Evolutionary conservation across 1,139 yeast species (phyloP).

Genomic region (Saccharomycopsis crataegensis): DNA sequence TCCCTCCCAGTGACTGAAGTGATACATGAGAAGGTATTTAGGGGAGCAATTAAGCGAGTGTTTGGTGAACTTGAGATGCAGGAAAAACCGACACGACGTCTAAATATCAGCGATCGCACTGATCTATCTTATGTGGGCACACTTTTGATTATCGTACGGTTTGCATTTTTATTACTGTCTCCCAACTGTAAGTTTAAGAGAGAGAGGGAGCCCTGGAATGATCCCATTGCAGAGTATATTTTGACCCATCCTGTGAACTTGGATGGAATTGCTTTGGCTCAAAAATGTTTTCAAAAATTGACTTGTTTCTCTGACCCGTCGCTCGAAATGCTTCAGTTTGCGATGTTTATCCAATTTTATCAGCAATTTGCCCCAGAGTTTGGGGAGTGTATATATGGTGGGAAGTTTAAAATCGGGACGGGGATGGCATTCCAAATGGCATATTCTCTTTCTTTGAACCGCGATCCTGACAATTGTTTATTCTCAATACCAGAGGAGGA

Average conservation of each 20-base stretch:
- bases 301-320: not conserved
- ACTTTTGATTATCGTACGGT: not conserved
- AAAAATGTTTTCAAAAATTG: not conserved
- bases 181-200: not conserved
- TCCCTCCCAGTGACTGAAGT: not conserved
- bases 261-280: not conserved
- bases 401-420: not conserved
- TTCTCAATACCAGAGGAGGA: not conserved
- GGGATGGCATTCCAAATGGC: constrained; percentile 2
- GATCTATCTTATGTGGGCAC: not conserved
- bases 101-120: not conserved
- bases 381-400: not conserved
- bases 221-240: not conserved
- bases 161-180: not conserved
- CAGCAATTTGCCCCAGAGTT: constrained; percentile 2
- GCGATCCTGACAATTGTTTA: not conserved
- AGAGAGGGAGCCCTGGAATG: not conserved
- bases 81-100: not conserved
- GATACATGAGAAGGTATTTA: not conserved
- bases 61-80: not conserved
- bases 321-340: not conserved
- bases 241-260: not conserved
- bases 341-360: not conserved
- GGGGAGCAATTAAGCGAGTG: not conserved
- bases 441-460: not conserved